These are phyloP conservation scores for Arxiozyma heterogenica DNA, from an alignment of 1,139 yeast genomes.

Conservation along the genomic window DNA sequence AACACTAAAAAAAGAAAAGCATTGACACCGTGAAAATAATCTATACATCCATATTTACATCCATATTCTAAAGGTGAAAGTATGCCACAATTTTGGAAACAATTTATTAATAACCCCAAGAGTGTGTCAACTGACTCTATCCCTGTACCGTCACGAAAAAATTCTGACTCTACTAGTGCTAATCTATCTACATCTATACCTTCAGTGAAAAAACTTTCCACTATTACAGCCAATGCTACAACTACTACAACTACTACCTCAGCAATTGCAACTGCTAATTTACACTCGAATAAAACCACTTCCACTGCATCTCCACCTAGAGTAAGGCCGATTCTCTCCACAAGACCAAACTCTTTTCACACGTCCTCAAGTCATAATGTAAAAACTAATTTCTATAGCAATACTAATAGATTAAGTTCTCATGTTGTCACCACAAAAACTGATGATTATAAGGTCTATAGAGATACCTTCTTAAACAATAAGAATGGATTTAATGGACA, in stretches of 20 bases:
- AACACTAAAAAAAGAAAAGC: no score
- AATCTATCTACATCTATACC: neutral
- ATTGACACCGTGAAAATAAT: no score
- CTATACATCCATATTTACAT: no score
- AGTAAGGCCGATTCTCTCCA: conserved; percentile 9
- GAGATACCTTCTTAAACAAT: conserved; percentile 25
- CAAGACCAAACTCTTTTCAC: conserved; percentile 12
- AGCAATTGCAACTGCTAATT: neutral
- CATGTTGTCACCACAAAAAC: conserved; percentile 2
- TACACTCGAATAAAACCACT: neutral
- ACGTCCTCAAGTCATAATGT: neutral
- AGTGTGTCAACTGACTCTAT: conserved; percentile 25
- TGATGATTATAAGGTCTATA: conserved; percentile 17
- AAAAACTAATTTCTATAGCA: neutral
- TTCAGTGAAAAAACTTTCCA: neutral
- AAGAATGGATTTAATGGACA: conserved; percentile 32
- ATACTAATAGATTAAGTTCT: neutral
- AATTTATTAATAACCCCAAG: conserved; percentile 32
- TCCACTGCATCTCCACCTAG: neutral
- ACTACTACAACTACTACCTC: neutral
- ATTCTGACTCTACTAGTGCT: neutral
- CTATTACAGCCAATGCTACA: neutral
- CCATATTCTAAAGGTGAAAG: neutral
- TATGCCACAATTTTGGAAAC: conserved; percentile 33
- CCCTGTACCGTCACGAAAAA: neutral